Evolutionary conservation across 768 basidiomycete genomes (phyloP), one percentile per base, ranked within the genome.

Genomic region (Hygrophorus russula): DNA sequence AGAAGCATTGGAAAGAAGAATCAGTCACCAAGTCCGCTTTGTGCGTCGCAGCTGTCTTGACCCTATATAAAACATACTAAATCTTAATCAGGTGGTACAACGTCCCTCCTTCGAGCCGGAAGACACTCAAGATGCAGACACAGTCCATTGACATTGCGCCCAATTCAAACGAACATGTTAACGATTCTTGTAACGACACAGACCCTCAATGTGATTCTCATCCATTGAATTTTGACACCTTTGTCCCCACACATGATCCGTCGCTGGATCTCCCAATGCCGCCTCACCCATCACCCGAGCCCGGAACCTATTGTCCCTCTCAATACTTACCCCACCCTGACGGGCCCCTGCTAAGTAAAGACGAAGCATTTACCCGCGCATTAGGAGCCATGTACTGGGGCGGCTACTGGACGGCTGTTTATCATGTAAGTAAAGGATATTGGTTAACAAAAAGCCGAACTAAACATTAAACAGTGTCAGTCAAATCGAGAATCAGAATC

Each of bases 351-450:
- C 73, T 78, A 13, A 71, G 67, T 49, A 76, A 73, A 51, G 83
- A 89, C 48, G 82, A 89, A 52, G 84, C 84, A 1, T 89, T 89
- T 59, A 66, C 70, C 18, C 76, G 78, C 38, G 87, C 85, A 4
- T 51, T 87, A 53, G 72, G 69, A 24, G 84, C 87, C 13, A 87
- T 82, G 78, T 90, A 89, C 57, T 89, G 87, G 86, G 68, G 71
- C 17, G 87, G 86, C 14, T 90, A 89, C 57, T 90, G 86, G 85
- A 86, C 84, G 2, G 85, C 85, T 1, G 71, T 87, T 37, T 89
- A 88, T 54, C 80, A 89, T 56, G 86, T 84, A 52, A 39, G 76
- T 67, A 7, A 24, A 24, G 24, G 24, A 24, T 3, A 24, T 24
- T 24, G 3, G 24, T 24, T 24, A 24, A 24, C 24, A 7, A 24